Evolutionary conservation across 495 filamentous ascomycete species (phyloP).

Genomic region (Penicillium arizonense): DNA sequence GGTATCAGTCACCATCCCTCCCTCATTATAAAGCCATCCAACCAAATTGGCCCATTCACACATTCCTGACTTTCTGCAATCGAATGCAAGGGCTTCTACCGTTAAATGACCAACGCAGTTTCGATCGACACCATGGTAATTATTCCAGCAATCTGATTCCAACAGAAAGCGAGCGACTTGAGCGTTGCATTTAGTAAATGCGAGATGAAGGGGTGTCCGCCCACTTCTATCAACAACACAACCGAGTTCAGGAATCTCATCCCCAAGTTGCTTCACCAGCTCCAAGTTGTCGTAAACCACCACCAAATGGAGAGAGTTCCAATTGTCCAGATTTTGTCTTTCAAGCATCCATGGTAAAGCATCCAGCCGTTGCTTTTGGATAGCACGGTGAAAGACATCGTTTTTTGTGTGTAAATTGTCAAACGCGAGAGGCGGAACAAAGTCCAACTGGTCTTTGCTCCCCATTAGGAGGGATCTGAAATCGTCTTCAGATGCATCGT

Average conservation of each 20-base stretch:
- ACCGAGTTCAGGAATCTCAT: too few species aligned
- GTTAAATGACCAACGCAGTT: not conserved
- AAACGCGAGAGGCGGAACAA: not conserved
- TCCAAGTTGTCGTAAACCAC: slow-evolving; percentile 4
- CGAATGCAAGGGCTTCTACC: slow-evolving; percentile 2
- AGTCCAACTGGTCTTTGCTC: not conserved
- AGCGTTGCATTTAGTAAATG: slow-evolving; percentile 1
- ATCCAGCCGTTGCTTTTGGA: not conserved
- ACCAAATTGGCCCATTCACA: too few species aligned
- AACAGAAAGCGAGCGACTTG: slow-evolving; percentile 1
- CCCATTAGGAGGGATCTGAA: too few species aligned
- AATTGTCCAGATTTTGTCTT: not conserved
- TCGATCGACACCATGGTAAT: slow-evolving; percentile 1
- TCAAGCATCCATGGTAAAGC: not conserved
- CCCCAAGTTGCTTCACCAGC: not conserved
- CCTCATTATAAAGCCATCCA: too few species aligned
- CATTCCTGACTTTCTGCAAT: too few species aligned
- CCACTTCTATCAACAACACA: too few species aligned
- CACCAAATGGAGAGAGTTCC: slow-evolving; percentile 5
- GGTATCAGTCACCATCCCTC: too few species aligned
- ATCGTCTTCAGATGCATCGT: too few species aligned
- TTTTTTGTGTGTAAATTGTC: not conserved
- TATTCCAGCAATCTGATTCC: not conserved
- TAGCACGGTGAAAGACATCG: not conserved
- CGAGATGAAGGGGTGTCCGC: not conserved